phyloP scores from a whole-genome alignment of 2,329 filamentous ascomycete species.

The Alternaria dauci region DNA sequence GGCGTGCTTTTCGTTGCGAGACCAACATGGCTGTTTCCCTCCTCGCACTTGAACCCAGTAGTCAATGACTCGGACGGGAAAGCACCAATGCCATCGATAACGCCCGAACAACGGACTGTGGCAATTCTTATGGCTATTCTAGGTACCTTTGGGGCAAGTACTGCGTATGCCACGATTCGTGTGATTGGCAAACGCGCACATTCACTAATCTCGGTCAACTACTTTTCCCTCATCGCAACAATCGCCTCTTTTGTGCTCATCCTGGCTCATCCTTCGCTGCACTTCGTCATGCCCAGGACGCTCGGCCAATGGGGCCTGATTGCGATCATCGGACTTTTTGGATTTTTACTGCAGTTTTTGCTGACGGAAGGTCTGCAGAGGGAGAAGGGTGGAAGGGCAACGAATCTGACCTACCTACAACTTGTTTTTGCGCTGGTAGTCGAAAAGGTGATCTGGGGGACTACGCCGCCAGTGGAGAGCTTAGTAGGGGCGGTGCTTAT shows the following conservation, averaged over 20 bases:
- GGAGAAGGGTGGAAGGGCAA: slow-evolving; percentile 68
- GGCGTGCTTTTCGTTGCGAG: slow-evolving; percentile 84
- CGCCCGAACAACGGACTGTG: slow-evolving; percentile 68
- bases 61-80: slow-evolving; percentile 42
- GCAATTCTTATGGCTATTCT: slow-evolving; percentile 75
- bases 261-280: slow-evolving; percentile 61
- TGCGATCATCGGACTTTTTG: slow-evolving; percentile 71
- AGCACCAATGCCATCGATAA: slow-evolving; percentile 41
- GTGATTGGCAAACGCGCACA: slow-evolving; percentile 81
- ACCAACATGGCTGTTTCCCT: slow-evolving; percentile 65
- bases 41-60: slow-evolving; percentile 27
- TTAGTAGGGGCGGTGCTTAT: slow-evolving; percentile 35
- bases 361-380: slow-evolving; percentile 76
- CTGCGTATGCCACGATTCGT: slow-evolving; percentile 75
- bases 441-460: slow-evolving; percentile 65
- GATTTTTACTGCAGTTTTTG: slow-evolving; percentile 82
- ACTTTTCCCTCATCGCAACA: slow-evolving; percentile 74
- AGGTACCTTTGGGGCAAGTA: slow-evolving; percentile 72
- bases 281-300: slow-evolving; percentile 63
- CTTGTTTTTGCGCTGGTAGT: slow-evolving; percentile 71
- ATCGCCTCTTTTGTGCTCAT: slow-evolving; percentile 70
- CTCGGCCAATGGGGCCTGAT: slow-evolving; percentile 71
- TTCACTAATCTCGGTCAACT: slow-evolving; percentile 81
- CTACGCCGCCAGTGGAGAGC: slow-evolving; percentile 38
- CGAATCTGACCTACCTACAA: slow-evolving; percentile 71